These are phyloP conservation scores for Halophytophthora batemanensis DNA, from an alignment of 352 stramenopile genomes.

Conservation along the genomic window DNA sequence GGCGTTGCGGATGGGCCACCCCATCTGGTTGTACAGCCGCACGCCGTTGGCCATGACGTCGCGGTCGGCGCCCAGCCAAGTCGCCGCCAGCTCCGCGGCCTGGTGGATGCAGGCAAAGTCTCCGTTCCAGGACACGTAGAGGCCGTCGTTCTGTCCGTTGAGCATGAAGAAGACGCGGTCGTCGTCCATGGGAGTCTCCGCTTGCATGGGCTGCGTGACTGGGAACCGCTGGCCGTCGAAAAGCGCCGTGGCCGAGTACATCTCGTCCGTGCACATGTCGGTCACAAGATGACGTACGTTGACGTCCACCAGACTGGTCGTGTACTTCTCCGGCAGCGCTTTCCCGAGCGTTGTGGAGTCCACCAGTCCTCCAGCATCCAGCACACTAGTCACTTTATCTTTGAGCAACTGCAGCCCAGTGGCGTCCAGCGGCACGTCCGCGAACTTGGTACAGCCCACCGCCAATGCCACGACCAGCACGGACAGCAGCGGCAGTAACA, in stretches of 20 bases:
- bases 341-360: conserved; percentile 8
- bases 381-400: conserved; percentile 9
- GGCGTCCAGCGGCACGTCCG: conserved; percentile 22
- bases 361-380: conserved; percentile 5
- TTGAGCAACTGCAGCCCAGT: conserved; percentile 19
- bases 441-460: conserved; percentile 21
- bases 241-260: conserved; percentile 33
- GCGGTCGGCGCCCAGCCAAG: conserved; percentile 61
- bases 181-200: conserved; percentile 14
- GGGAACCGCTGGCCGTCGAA: conserved; percentile 30
- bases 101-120: conserved; percentile 56
- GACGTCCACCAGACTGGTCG: conserved; percentile 45
- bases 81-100: conserved; percentile 42
- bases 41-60: conserved; percentile 69
- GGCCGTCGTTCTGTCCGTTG: conserved; percentile 73
- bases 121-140: conserved; percentile 81
- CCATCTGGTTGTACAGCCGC: conserved; percentile 72
- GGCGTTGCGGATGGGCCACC: conserved; percentile 44
- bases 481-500: conserved; percentile 28
- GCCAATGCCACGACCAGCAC: conserved; percentile 16
- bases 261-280: conserved; percentile 31
- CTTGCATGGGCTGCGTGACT: conserved; percentile 62
- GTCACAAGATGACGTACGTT: conserved; percentile 38
- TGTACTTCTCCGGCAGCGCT: conserved; percentile 58
- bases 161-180: conserved; percentile 84